Base-by-base conservation (phyloP, 768 basidiomycete species). In the Mycena albidolilacea region DNA sequence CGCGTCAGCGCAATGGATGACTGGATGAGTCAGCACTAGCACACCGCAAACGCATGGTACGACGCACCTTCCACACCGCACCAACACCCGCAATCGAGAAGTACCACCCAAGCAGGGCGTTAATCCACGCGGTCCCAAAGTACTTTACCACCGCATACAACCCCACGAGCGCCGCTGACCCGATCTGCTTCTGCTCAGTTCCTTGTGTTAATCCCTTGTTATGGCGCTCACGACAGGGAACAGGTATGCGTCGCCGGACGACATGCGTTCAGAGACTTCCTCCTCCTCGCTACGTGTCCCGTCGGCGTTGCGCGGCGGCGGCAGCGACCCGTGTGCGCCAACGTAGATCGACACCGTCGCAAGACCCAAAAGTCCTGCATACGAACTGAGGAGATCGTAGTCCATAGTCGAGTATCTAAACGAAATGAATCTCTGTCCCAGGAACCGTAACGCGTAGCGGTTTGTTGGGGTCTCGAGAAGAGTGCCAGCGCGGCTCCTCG, bases 81-180 rank as follows among this genome's bases (percentile, higher is more conserved):
- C 88, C 90, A 10, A 91, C 85, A 0, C 92, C 92, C 6, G 87
- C 87, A 37, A 93, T 41, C 30, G 92, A 87, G 74, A 94, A 94
- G 77, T 94, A 95, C 90, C 89, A 91, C 7, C 88, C 92, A 30
- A 97, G 84, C 7, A 96, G 75, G 87, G 88, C 89, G 81, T 97
- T 97, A 69, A 97, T 90, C 92, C 94, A 95, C 70, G 91, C 90
- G 76, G 88, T 90, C 41, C 95, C 95, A 64, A 93, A 82, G 79
- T 92, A 95, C 77, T 90, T 92, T 68, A 97, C 86, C 37, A 93
- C 80, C 67, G 88, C 72, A 77, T 93, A 97, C 72, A 96, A 80
- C 6, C 91, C 89, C 74, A 94, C 83, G 39, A 97, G 84, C 41
- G 87, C 87, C 7, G 85, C 85, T 0, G 94, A 95, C 6, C 94